Base-by-base conservation (phyloP, 2,329 filamentous ascomycete species). In the Sordariomycetes sp. region DNA sequence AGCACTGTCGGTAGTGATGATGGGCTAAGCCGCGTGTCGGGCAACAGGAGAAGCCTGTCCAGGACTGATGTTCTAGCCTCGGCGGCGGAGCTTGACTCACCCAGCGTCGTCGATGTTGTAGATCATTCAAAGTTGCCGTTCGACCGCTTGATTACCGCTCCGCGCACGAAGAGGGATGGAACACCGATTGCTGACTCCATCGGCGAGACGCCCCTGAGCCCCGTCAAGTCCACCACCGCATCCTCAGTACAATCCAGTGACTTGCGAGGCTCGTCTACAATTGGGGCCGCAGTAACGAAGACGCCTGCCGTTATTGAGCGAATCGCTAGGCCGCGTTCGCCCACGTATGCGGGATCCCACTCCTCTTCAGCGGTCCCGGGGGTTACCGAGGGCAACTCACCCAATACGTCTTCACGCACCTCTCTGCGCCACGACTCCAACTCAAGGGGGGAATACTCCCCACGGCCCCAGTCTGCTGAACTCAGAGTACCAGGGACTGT, bases 281-380 rank as follows among this genome's bases (percentile, higher is more conserved):
- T 68, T 2, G 68, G 70, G 1, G 67, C 70, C 32, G 73, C 75
- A 8, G 62, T 69, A 42, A 65, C 71, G 61, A 67, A 76, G 66
- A 68, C 74, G 60, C 72, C 82, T 1, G 72, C 75, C 2, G 74
- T 81, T 4, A 80, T 82, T 57, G 75, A 80, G 62, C 76, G 76
- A n/a, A 79, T 82, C 53, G 77, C 72, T 60, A 72, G 71, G 10
- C 72, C 76, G 10, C 71, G 71, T 34, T 71, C 71, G 25, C 70
- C 74, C 2, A 71, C 67, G 7, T 68, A 67, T 32, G 69, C 69
- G 8, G 73, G 70, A 15, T 84, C 82, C 13, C 74, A 80, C 59
- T 79, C 80, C 7, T 84, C 81, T 1, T 85, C 81, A 1, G 68
- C 79, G 56, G 82, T 84, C 53, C 75, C 76, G 25, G 76, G 78